Evolutionary conservation across 768 basidiomycete genomes (phyloP).

Genomic region (Tylopilus balloui): DNA sequence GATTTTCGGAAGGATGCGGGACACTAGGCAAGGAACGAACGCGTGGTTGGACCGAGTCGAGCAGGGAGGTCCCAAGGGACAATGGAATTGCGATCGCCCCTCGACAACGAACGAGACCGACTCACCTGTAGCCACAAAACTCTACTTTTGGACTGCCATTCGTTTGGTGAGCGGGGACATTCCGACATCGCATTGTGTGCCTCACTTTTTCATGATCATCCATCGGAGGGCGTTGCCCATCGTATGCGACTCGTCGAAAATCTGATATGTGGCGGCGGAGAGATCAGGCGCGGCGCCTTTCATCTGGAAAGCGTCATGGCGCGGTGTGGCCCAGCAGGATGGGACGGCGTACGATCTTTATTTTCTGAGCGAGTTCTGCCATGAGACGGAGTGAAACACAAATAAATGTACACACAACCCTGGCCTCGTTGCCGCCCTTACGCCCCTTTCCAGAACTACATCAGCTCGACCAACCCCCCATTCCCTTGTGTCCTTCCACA

Average conservation of each 20-base stretch:
- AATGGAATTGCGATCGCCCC: constrained; percentile 10
- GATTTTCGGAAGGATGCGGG: constrained; percentile 96
- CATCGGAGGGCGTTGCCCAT: constrained; percentile 92
- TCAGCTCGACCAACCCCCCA: neutral
- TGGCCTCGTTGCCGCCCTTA: constrained; percentile 38
- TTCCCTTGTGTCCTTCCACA: too few relatives aligned
- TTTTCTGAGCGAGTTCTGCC: constrained; percentile 29
- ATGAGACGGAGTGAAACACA: constrained; percentile 10
- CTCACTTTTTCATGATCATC: constrained; percentile 99
- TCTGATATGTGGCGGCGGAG: constrained; percentile 87
- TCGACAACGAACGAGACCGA: constrained; percentile 3
- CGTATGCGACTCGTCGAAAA: constrained; percentile 92
- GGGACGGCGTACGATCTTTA: constrained; percentile 28
- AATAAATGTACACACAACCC: neutral
- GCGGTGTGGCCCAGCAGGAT: neutral
- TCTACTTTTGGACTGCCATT: constrained; percentile 87
- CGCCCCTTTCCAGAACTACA: constrained; percentile 51
- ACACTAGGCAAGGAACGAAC: constrained; percentile 19
- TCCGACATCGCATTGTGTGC: neutral
- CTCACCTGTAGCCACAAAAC: constrained; percentile 95
- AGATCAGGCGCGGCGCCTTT: constrained; percentile 78
- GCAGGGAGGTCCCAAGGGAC: constrained; percentile 3
- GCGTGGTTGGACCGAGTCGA: neutral
- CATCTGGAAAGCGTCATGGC: constrained; percentile 50
- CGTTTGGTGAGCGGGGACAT: constrained; percentile 5